Conservation (phyloP, 768 basidiomycete species). For the Auriscalpium orientale region DNA sequence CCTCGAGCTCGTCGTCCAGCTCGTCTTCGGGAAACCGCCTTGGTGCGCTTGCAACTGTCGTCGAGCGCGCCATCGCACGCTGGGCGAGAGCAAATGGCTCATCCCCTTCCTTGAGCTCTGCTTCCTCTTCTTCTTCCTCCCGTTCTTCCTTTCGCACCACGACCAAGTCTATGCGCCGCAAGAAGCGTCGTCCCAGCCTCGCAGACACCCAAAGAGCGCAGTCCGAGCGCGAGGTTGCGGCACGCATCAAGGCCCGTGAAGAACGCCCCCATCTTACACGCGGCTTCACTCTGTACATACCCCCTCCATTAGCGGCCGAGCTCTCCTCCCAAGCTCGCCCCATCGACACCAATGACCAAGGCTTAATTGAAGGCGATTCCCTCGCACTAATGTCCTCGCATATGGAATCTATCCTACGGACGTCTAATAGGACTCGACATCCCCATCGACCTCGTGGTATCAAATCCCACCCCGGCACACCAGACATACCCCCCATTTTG, state of each 20-base stretch:
- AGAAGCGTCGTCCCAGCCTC: constrained; percentile 39
- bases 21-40: constrained; percentile 21
- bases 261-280: constrained; percentile 52
- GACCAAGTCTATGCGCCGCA: constrained; percentile 29
- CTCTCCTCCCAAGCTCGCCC: not conserved
- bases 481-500: constrained; percentile 2
- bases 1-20: constrained; percentile 30
- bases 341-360: constrained; percentile 1
- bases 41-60: constrained; percentile 40
- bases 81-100: constrained; percentile 56
- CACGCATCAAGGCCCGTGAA: constrained; percentile 57
- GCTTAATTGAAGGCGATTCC: not conserved
- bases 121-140: constrained; percentile 34
- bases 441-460: not conserved
- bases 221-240: constrained; percentile 54
- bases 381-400: not conserved
- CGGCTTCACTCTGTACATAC: constrained; percentile 51
- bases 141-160: constrained; percentile 32
- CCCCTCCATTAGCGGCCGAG: constrained; percentile 33
- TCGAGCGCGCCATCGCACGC: constrained; percentile 63
- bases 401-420: not conserved
- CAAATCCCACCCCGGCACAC: constrained; percentile 2
- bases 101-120: constrained; percentile 33
- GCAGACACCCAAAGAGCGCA: constrained; percentile 41
- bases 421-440: not conserved